A percentile compares a stretch with the other conserved stretches of the same genome.
These are phyloP conservation scores for Scortechinia acanthostroma DNA, from an alignment of 2,329 filamentous ascomycete genomes.

Conservation along the genomic window DNA sequence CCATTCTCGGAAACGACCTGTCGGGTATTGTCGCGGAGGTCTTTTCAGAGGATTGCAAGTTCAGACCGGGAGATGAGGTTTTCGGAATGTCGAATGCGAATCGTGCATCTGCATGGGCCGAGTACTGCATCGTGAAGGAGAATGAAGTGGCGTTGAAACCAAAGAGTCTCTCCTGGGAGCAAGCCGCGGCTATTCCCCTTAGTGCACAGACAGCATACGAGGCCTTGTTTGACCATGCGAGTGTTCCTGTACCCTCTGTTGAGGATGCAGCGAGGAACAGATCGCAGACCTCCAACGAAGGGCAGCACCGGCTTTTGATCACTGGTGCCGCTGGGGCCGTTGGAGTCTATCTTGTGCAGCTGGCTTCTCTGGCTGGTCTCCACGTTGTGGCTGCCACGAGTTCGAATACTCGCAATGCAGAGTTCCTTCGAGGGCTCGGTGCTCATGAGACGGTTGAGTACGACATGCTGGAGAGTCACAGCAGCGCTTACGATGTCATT, in stretches of 20 bases:
- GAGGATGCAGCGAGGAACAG: too few relatives aligned
- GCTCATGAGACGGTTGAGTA: not conserved
- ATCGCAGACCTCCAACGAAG: conserved; percentile 10
- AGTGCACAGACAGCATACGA: conserved; percentile 18
- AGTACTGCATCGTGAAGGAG: conserved; percentile 12
- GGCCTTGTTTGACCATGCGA: conserved; percentile 17
- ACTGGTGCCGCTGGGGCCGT: not conserved
- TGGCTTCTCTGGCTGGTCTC: not conserved
- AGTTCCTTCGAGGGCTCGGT: not conserved
- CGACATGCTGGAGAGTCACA: not conserved
- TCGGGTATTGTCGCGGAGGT: conserved; percentile 7
- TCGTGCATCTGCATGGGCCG: conserved; percentile 13
- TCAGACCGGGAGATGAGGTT: conserved; percentile 16
- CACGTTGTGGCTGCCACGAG: not conserved
- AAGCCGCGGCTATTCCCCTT: conserved; percentile 15
- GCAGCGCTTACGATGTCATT: not conserved
- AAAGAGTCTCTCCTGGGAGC: conserved; percentile 8
- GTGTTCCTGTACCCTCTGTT: conserved; percentile 6
- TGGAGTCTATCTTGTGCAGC: not conserved
- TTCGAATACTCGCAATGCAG: not conserved
- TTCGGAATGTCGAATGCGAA: conserved; percentile 14
- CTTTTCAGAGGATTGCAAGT: conserved; percentile 4
- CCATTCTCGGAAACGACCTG: conserved; percentile 8
- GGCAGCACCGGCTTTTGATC: not conserved
- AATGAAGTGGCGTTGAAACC: conserved; percentile 15